phyloP scores from a whole-genome alignment of 805 yeast species.

The Sugiyamaella marilandica region DNA sequence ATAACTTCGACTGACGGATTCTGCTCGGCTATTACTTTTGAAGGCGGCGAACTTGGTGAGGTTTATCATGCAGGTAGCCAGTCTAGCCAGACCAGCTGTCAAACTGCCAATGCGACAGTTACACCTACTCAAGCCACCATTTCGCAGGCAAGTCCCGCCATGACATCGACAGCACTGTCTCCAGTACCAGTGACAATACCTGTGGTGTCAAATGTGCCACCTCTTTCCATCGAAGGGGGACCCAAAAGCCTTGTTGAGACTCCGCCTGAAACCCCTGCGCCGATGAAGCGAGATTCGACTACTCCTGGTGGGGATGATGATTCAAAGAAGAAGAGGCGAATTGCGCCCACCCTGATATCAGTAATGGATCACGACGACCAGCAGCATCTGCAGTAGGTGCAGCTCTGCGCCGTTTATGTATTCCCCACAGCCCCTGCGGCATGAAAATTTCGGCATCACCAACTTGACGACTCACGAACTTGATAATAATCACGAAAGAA shows the following conservation, averaged over 20 bases:
- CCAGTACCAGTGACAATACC: conserved; percentile 16
- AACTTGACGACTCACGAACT: neutral
- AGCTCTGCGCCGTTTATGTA: too few relatives aligned
- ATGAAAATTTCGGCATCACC: neutral
- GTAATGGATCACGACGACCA: neutral
- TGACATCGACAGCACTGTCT: conserved; percentile 10
- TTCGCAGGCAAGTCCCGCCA: conserved; percentile 4
- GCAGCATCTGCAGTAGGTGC: neutral
- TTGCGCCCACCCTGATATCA: conserved; percentile 35
- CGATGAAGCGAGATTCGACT: conserved; percentile 5
- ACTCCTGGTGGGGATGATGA: conserved; percentile 4
- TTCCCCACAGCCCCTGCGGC: neutral
- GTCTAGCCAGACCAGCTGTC: neutral
- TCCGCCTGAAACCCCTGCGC: conserved; percentile 15
- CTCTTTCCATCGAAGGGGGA: conserved; percentile 16
- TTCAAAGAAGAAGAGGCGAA: conserved; percentile 34
- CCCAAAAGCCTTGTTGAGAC: conserved; percentile 2
- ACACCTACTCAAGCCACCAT: neutral
- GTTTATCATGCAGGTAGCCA: neutral
- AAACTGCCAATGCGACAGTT: neutral
- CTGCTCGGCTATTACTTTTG: conserved; percentile 63
- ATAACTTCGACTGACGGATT: conserved; percentile 91
- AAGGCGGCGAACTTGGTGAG: conserved; percentile 52
- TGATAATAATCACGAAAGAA: neutral
- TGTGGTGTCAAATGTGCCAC: conserved; percentile 19